A percentile compares a stretch with the other conserved stretches of the same genome.
Evolutionary conservation across 208 protist genomes (phyloP).

Genomic region (Jaenimonas drosophilae): DNA sequence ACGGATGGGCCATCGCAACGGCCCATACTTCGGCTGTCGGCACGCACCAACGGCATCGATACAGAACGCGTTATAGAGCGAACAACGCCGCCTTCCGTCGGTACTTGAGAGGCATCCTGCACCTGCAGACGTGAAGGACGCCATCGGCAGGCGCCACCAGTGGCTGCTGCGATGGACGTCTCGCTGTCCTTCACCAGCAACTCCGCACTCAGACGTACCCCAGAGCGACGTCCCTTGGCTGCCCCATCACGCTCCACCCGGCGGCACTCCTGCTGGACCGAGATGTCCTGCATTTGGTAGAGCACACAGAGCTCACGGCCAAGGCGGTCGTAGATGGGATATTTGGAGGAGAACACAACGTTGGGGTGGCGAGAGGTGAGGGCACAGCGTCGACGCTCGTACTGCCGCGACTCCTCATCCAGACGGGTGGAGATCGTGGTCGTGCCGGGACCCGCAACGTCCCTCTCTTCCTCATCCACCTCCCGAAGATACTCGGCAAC

Average conservation of each 20-base stretch:
- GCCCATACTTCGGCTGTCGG: too few relatives aligned
- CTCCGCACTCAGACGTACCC: conserved; percentile 61
- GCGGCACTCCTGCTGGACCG: conserved; percentile 47
- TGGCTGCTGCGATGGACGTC: not conserved
- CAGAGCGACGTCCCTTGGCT: conserved; percentile 31
- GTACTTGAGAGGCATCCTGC: too few relatives aligned
- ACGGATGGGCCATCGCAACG: too few relatives aligned
- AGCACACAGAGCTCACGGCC: conserved; percentile 69
- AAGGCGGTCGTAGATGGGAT: conserved; percentile 57
- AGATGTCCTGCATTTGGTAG: conserved; percentile 70
- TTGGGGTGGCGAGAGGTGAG: conserved; percentile 50
- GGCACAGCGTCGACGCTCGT: conserved; percentile 23
- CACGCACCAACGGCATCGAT: too few relatives aligned
- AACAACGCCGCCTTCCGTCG: too few relatives aligned
- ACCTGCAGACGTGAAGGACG: too few relatives aligned
- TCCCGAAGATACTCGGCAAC: conserved; percentile 52
- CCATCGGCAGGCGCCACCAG: not conserved
- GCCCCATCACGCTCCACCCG: conserved; percentile 19
- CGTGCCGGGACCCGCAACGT: conserved; percentile 6
- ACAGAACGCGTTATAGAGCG: too few relatives aligned
- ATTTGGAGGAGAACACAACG: conserved; percentile 62
- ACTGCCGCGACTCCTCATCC: conserved; percentile 2
- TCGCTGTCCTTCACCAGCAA: conserved; percentile 7
- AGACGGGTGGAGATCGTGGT: not conserved
- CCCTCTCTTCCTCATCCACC: conserved; percentile 29